Percentiles rank a stretch among this genome's conserved stretches.
phyloP scores from a whole-genome alignment of 2,329 filamentous ascomycete species.

The Hypoxylon sp. region DNA sequence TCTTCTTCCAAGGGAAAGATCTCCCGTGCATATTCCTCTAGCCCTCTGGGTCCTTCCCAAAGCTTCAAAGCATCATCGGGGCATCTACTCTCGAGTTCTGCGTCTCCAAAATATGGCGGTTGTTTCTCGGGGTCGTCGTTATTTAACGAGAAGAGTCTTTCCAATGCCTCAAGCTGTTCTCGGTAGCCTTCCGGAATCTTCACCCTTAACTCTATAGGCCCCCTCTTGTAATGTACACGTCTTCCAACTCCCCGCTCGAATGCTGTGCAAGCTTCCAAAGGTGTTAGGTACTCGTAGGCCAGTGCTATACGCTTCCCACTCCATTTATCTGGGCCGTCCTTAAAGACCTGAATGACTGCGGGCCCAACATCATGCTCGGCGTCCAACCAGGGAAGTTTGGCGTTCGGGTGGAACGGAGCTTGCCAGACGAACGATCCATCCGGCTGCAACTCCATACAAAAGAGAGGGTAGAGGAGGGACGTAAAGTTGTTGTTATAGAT shows the following conservation, averaged over 20 bases:
- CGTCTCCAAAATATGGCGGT: slow-evolving; percentile 74
- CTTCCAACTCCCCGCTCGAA: slow-evolving; percentile 85
- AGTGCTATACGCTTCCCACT: slow-evolving; percentile 83
- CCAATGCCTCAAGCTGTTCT: slow-evolving; percentile 82
- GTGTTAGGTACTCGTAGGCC: slow-evolving; percentile 90
- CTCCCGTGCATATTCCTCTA: slow-evolving; percentile 95
- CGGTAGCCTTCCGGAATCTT: slow-evolving; percentile 90
- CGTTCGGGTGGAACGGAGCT: slow-evolving; percentile 91
- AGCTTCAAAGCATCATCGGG: slow-evolving; percentile 83
- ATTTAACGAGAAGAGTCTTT: slow-evolving; percentile 69
- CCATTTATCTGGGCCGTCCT: slow-evolving; percentile 91
- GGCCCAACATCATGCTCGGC: slow-evolving; percentile 97
- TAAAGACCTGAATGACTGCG: slow-evolving; percentile 92
- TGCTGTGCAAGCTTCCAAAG: slow-evolving; percentile 82
- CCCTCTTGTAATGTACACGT: slow-evolving; percentile 82
- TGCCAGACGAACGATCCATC: slow-evolving; percentile 94
- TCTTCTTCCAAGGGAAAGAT: slow-evolving; percentile 96
- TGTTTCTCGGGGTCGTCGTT: slow-evolving; percentile 69
- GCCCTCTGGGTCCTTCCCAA: slow-evolving; percentile 91
- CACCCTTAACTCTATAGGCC: slow-evolving; percentile 86
- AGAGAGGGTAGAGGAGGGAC: slow-evolving; percentile 89
- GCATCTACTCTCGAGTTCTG: slow-evolving; percentile 71
- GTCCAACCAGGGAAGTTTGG: slow-evolving; percentile 93
- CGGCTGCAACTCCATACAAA: slow-evolving; percentile 89
- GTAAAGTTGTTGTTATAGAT: slow-evolving; percentile 99